Evolutionary conservation across 2,329 filamentous ascomycete genomes (phyloP), one percentile per base, ranked within the genome.

Genomic region (Colletotrichum navitas): DNA sequence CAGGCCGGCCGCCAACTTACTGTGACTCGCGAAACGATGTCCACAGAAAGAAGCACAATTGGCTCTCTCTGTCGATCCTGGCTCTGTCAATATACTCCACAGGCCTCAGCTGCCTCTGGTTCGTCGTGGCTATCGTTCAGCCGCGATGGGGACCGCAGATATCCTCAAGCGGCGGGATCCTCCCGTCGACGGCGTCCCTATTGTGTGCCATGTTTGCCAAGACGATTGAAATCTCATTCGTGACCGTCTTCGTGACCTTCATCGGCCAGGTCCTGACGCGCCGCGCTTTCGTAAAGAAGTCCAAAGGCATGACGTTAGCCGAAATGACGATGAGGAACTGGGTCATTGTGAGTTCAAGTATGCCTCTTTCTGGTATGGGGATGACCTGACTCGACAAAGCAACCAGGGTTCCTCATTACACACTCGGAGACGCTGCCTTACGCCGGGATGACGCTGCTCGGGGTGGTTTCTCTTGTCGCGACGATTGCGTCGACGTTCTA

Each of bases 311-410:
- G 69, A 93, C 90, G 0, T 85, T 95, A 21, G 91, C 93, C 0
- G 93, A 95, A 77, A 89, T 95, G 83, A 91, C 88, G 21, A 94
- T 95, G 92, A 87, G 93, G 58, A 87, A 87, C 54, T 95, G 93
- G 93, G 87, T 92, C 26, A 88, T 91, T 58, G 80, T 82, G 45
- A 74, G 80, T 63, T 21, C 3, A 14, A 21, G 24, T 29, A 16
- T 41, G 8, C 24, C 36, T 26, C 54, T 58, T 41, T 41, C 6
- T 32, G 41, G n/a, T 12, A 24, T 8, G 11, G 60, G 16, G 47
- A 24, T 14, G 26, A 47, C 29, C 49, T 60, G 26, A 61, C 24
- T 49, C 26, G 2, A 41, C 5, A 26, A 21, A 81, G 82, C 89
- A 92, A 79, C 92, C 92, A 0, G 93, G 93, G 0, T 91, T 89